Conservation (phyloP, 2,329 filamentous ascomycete species). For the Xylaria sp. region DNA sequence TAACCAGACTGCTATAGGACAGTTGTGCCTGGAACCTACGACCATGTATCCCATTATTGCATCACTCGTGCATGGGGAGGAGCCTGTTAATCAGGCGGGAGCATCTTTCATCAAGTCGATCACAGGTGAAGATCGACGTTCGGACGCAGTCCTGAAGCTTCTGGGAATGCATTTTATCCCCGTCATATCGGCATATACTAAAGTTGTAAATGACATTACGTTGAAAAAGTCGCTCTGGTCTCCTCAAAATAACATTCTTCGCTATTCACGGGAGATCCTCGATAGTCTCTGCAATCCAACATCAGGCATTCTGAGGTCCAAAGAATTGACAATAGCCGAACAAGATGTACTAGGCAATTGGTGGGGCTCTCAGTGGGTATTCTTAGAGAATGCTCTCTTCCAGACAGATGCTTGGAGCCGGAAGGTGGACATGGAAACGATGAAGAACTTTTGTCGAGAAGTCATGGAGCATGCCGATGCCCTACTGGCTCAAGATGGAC, state of each 20-base stretch:
- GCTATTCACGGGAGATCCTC: slow-evolving; percentile 66
- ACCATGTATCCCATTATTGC: slow-evolving; percentile 80
- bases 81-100: slow-evolving; percentile 80
- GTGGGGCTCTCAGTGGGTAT: slow-evolving; percentile 87
- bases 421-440: slow-evolving; percentile 75
- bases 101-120: slow-evolving; percentile 85
- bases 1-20: slow-evolving; percentile 71
- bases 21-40: slow-evolving; percentile 73
- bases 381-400: slow-evolving; percentile 81
- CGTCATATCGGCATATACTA: slow-evolving; percentile 57
- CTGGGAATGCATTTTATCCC: slow-evolving; percentile 57
- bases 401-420: slow-evolving; percentile 87
- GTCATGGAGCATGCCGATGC: slow-evolving; percentile 93
- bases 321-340: slow-evolving; percentile 68
- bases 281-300: slow-evolving; percentile 65
- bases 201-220: slow-evolving; percentile 55
- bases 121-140: slow-evolving; percentile 70
- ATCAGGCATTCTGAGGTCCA: slow-evolving; percentile 65
- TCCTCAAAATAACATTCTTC: slow-evolving; percentile 66
- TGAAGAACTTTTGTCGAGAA: slow-evolving; percentile 94
- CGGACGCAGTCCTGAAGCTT: slow-evolving; percentile 60
- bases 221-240: slow-evolving; percentile 61
- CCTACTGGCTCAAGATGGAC: slow-evolving; percentile 83
- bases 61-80: slow-evolving; percentile 82
- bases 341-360: slow-evolving; percentile 75